Conservation (phyloP, 345 rosid genomes). For the Sonneratia alba region DNA sequence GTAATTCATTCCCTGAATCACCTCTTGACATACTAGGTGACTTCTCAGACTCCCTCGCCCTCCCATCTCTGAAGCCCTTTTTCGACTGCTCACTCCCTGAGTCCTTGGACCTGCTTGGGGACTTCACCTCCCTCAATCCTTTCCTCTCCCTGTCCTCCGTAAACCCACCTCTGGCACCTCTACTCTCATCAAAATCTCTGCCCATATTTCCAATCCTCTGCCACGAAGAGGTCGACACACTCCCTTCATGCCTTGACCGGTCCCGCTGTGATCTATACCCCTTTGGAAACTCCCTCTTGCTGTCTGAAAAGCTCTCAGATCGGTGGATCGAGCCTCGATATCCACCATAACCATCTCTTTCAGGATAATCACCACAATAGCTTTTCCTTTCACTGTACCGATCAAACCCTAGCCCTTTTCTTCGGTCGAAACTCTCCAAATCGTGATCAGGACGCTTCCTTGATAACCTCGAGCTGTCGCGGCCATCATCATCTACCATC, state of each 20-base stretch:
- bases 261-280: constrained; percentile 85
- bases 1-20: constrained; percentile 14
- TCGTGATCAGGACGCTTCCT: constrained; percentile 63
- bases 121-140: constrained; percentile 29
- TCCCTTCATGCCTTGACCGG: constrained; percentile 60
- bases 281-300: constrained; percentile 77
- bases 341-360: constrained; percentile 16
- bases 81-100: constrained; percentile 65
- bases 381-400: constrained; percentile 39
- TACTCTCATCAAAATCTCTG: constrained; percentile 29
- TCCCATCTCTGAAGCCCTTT: constrained; percentile 28
- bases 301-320: constrained; percentile 62
- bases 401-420: constrained; percentile 37
- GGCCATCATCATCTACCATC: constrained; percentile 33
- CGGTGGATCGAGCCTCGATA: constrained; percentile 34
- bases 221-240: constrained; percentile 77
- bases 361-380: constrained; percentile 10
- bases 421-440: constrained; percentile 49
- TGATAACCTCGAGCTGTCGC: constrained; percentile 34
- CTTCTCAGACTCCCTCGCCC: constrained; percentile 29
- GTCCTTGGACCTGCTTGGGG: constrained; percentile 82
- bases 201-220: constrained; percentile 51
- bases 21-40: constrained; percentile 17
- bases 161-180: constrained; percentile 17
- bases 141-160: constrained; percentile 21